phyloP scores from a whole-genome alignment of 768 basidiomycete species.

The Psilocybe sp. region DNA sequence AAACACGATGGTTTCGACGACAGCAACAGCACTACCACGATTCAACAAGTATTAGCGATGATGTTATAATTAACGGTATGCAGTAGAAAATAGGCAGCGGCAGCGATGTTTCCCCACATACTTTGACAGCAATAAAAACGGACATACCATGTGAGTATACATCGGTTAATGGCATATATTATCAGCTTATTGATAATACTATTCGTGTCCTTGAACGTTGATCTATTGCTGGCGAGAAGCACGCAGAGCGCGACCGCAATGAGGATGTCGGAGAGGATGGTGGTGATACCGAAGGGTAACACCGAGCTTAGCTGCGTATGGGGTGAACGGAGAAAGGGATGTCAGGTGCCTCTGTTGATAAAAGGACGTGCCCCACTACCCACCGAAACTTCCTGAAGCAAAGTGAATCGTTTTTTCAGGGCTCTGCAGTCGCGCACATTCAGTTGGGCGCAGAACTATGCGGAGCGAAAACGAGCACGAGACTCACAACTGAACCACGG shows the following conservation, averaged over 20 bases:
- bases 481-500: no score
- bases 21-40: conserved; percentile 31
- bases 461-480: no score
- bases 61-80: neutral
- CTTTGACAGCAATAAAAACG: neutral
- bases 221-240: conserved; percentile 36
- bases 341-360: conserved; percentile 31
- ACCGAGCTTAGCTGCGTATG: conserved; percentile 28
- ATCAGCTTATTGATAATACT: conserved; percentile 42
- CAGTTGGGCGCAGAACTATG: no score
- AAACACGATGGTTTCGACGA: conserved; percentile 39
- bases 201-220: conserved; percentile 40
- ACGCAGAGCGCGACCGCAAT: conserved; percentile 42
- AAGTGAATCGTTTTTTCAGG: no score
- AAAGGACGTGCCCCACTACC: conserved; percentile 6
- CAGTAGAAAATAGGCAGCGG: no score
- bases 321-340: neutral
- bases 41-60: neutral
- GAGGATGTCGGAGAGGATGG: conserved; percentile 44
- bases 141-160: conserved; percentile 51
- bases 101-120: no score
- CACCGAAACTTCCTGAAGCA: no score
- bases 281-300: conserved; percentile 42
- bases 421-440: no score
- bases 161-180: conserved; percentile 48